Evolutionary conservation across 2,329 filamentous ascomycete species (phyloP), one percentile per base, ranked within the genome.

Genomic region (Cordyceps fumosorosea): DNA sequence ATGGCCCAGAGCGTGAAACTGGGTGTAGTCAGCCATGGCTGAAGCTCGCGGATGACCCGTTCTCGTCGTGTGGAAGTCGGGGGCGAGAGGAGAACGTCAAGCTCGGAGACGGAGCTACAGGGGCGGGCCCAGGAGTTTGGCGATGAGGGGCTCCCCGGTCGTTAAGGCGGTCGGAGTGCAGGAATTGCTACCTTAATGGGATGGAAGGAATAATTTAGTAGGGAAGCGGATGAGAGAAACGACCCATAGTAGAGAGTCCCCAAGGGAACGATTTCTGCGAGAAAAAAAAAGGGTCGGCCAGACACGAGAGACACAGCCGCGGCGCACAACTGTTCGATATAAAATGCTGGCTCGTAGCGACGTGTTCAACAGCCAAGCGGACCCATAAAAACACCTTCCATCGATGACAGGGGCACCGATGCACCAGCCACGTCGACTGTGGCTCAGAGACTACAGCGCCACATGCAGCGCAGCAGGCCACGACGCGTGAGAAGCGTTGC

Each of bases 1-100:
- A 69, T 85, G 81, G 54, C 82, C 84, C 59, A 84, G 77, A 69
- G 80, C 75, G 68, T 85, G 81, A 68, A 82, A 85, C 72, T 80
- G 80, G 64, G 78, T 73, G 69, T 83, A 80, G 67, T 84, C 81
- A 69, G 81, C 79, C 82, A 85, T 85, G 66, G 66, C 72, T 66
- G 62, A 22, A 16, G 57, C 48, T 60, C 24, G 34, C 11, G 48
- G 24, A 37, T 32, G 48, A 24, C 37, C 26, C 18, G 47, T 22
- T 22, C 20, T 22, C 5, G 34, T 53, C 45, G 37, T 32, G 48
- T 52, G 37, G n/a, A 18, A 52, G 18, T 44, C 47, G 47, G 18
- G 48, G 26, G 24, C 8, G 45, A 45, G 37, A 51, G 11, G 26
- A 51, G 11, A n/a, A 12, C 47, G 34, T 60, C 57, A 22, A 53